A percentile compares a stretch with the other conserved stretches of the same genome.
Evolutionary conservation across 225 moss, liverwort and hornwort genomes (phyloP).

Genomic region (Climacium dendroides): DNA sequence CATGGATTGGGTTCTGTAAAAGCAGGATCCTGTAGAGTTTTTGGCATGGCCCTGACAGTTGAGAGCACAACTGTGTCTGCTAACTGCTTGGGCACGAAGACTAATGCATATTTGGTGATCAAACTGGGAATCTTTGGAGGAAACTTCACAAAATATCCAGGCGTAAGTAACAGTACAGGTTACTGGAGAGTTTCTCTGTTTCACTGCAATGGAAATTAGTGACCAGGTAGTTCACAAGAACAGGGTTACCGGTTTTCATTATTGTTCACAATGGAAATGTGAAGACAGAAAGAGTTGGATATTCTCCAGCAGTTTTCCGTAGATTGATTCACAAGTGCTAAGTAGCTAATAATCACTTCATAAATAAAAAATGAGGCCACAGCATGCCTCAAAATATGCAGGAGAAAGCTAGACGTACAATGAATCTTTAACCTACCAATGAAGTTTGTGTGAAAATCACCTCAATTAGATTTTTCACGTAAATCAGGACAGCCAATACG

Average conservation of each 20-base stretch:
- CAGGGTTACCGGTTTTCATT: background rate
- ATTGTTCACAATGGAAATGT: background rate
- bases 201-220: background rate
- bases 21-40: background rate
- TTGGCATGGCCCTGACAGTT: background rate
- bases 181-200: background rate
- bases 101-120: background rate
- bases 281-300: background rate
- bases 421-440: background rate
- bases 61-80: background rate
- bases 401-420: background rate
- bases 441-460: background rate
- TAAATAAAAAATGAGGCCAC: background rate
- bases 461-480: background rate
- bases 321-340: background rate
- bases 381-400: background rate
- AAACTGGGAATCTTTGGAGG: background rate
- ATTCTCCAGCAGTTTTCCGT: background rate
- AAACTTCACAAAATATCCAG: background rate
- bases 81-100: background rate
- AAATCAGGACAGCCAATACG: background rate
- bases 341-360: background rate
- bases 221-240: background rate
- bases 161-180: background rate
- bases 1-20: background rate